Evolutionary conservation across 2,329 filamentous ascomycete species (phyloP), one percentile per base, ranked within the genome.

Genomic region (Neonectria sp.): DNA sequence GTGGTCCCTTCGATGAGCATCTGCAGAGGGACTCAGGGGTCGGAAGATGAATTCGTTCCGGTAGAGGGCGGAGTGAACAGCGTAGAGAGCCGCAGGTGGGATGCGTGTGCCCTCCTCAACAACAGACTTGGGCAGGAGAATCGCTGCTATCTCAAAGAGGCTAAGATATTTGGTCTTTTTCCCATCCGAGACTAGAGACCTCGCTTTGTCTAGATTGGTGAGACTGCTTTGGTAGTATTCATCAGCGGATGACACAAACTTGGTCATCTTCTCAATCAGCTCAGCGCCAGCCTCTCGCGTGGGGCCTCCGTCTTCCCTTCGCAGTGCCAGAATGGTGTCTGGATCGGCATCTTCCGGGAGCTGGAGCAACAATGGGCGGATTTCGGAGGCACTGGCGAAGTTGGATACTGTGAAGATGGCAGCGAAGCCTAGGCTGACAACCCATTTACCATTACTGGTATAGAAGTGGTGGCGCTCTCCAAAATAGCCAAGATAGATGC

Each of bases 11-110:
- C 89, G 77, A 62, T 81, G 80, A 49, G 75, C 84, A 77, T 76
- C 79, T 79, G 86, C 79, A 79, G 86, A 77, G 69, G 86, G 73
- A 79, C 85, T 78, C 77, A 88, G 69, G 2, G 86, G 82, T 2
- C 85, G 84, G 75, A 95, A 93, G 25, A 75, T 88, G 60, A 90
- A 84, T 9, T 91, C 89, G 66, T 90, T 86, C 46, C 86, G 83
- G 27, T 86, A 78, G 8, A 95, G 77, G 9, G 91, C 87, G 63
- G 88, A 88, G 71, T 94, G 91, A 7, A 95, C 89, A 4, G 93
- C 92, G 73, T 94, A 93, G 6, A 94, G 79, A 9, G 86, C 85
- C 31, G 84, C 74, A 1, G 85, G 70, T 1, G 85, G 80, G 60
- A 86, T 86, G 11, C 78, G 80, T 1, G 77, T 79, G 25, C 78